These are phyloP conservation scores for Penicillium sp. DNA, from an alignment of 2,329 filamentous ascomycete species.

Conservation along the genomic window DNA sequence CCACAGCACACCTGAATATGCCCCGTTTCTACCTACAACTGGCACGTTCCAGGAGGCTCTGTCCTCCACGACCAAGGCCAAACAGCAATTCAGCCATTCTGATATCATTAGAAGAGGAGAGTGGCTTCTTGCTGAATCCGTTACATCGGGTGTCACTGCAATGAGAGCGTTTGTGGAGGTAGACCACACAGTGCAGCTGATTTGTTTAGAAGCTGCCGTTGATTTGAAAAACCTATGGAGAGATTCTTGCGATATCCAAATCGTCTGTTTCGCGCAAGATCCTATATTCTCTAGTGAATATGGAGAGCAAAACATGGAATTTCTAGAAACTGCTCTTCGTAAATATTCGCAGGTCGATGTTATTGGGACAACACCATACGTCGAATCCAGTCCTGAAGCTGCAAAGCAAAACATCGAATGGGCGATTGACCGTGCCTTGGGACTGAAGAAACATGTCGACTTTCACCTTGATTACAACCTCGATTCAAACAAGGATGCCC, in stretches of 20 bases:
- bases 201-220: conserved; percentile 51
- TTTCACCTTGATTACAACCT: conserved; percentile 66
- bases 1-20: conserved; percentile 39
- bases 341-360: conserved; percentile 44
- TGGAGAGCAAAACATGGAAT: conserved; percentile 44
- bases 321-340: conserved; percentile 43
- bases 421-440: conserved; percentile 50
- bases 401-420: conserved; percentile 54
- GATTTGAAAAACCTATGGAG: conserved; percentile 49
- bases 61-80: conserved; percentile 50
- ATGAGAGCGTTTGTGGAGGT: conserved; percentile 66
- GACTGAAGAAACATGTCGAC: conserved; percentile 51
- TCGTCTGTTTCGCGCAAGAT: conserved; percentile 64
- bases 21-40: conserved; percentile 49
- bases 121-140: conserved; percentile 58
- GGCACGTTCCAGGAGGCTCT: conserved; percentile 62
- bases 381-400: conserved; percentile 47
- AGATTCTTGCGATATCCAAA: conserved; percentile 51
- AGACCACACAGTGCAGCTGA: conserved; percentile 52
- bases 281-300: conserved; percentile 53
- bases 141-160: conserved; percentile 56
- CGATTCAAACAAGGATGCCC: conserved; percentile 41
- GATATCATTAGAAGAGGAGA: conserved; percentile 59
- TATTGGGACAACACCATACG: conserved; percentile 62
- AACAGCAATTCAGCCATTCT: conserved; percentile 51